Conservation (phyloP, 768 basidiomycete genomes). For the Calocybe gangraenosa region DNA sequence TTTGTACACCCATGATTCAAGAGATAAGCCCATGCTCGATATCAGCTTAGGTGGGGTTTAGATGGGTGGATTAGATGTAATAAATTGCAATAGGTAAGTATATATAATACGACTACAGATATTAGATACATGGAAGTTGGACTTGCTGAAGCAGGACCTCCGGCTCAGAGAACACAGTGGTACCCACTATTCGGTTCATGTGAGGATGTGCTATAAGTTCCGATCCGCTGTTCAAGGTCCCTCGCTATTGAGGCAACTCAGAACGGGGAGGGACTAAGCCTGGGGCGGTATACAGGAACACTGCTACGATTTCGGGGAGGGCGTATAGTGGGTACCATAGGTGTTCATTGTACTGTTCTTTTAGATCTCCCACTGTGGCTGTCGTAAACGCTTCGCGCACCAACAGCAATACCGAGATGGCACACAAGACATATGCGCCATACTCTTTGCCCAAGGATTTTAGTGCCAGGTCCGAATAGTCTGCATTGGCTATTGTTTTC, state of each 20-base stretch:
- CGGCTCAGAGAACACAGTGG: too few relatives aligned
- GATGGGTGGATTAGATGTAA: too few relatives aligned
- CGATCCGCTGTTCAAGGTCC: too few relatives aligned
- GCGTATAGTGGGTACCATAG: conserved; percentile 40
- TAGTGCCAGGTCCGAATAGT: background rate
- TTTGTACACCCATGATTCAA: too few relatives aligned
- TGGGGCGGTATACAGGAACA: conserved; percentile 28
- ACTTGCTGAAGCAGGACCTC: too few relatives aligned
- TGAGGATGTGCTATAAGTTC: too few relatives aligned
- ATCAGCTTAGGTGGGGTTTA: too few relatives aligned
- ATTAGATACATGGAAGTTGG: too few relatives aligned
- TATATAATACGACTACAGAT: too few relatives aligned
- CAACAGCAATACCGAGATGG: conserved; percentile 32
- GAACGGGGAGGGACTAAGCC: conserved; percentile 29
- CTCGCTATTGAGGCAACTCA: conserved; percentile 22
- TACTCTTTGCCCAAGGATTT: conserved; percentile 23
- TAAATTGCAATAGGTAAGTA: too few relatives aligned
- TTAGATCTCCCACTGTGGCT: conserved; percentile 25
- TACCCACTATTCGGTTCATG: too few relatives aligned
- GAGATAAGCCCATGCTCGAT: too few relatives aligned
- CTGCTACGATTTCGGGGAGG: conserved; percentile 34
- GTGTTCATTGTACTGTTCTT: conserved; percentile 27
- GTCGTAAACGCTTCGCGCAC: conserved; percentile 33
- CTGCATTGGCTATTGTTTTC: background rate
- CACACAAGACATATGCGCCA: conserved; percentile 25